A percentile compares a stretch with the other conserved stretches of the same genome.
Evolutionary conservation across 495 filamentous ascomycete species (phyloP).

Genomic region (Penicillium longicatenatum): DNA sequence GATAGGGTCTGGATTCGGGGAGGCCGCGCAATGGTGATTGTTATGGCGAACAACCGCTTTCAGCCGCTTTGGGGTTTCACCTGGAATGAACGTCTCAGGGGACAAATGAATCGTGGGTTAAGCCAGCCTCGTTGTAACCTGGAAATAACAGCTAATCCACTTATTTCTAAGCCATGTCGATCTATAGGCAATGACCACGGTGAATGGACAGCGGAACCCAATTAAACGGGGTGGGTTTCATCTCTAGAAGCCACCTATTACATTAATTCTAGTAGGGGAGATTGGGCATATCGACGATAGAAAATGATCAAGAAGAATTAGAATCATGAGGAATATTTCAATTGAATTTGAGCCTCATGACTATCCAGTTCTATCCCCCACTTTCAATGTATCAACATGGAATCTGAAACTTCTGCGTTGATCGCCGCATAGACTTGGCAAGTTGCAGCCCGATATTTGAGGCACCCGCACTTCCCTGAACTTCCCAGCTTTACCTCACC

Average conservation of each 20-base stretch:
- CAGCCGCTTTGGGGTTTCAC: conserved; percentile 28
- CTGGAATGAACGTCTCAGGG: background rate
- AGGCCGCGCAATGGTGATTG: conserved; percentile 25
- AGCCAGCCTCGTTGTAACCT: background rate
- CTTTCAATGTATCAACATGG: background rate
- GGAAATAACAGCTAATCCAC: background rate
- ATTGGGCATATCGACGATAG: background rate
- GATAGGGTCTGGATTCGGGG: background rate
- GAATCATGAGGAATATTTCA: background rate
- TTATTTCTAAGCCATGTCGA: background rate
- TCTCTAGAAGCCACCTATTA: background rate
- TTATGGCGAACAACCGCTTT: conserved; percentile 29
- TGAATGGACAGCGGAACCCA: background rate
- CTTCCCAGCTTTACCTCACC: conserved; percentile 14
- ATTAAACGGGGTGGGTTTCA: conserved; percentile 5
- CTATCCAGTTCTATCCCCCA: background rate
- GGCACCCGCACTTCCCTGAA: conserved; percentile 19
- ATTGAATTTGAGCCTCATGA: background rate
- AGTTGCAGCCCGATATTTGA: conserved; percentile 3
- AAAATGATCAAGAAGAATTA: background rate
- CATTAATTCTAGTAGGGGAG: background rate
- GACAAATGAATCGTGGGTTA: background rate
- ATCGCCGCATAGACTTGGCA: conserved; percentile 9
- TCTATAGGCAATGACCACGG: background rate
- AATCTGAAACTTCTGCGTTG: background rate